Percentiles rank a stretch among this genome's conserved stretches.
These are phyloP conservation scores for Allantophomopsis cytisporea DNA, from an alignment of 2,329 filamentous ascomycete species.

Conservation along the genomic window DNA sequence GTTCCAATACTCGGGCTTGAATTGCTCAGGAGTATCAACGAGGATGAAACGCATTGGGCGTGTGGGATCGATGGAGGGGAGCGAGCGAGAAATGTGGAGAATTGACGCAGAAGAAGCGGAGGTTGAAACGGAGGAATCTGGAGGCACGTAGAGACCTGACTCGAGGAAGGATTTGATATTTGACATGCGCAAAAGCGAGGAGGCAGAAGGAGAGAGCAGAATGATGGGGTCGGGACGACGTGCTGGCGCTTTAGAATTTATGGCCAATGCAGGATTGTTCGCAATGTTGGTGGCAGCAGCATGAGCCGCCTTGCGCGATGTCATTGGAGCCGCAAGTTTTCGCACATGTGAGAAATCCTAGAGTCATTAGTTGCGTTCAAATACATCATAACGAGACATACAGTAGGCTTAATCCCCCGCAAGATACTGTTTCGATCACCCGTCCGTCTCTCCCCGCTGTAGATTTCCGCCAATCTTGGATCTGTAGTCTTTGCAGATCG, in stretches of 20 bases:
- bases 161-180: conserved; percentile 94
- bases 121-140: background rate
- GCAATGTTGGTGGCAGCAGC: conserved; percentile 19
- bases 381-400: conserved; percentile 28
- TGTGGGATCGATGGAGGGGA: background rate
- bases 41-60: conserved; percentile 74
- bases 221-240: conserved; percentile 74
- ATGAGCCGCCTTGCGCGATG: conserved; percentile 41
- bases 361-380: conserved; percentile 3
- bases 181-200: conserved; percentile 84
- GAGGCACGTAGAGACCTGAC: conserved; percentile 65
- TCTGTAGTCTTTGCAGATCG: conserved; percentile 58
- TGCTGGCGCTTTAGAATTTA: conserved; percentile 36
- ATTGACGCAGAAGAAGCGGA: background rate
- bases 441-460: conserved; percentile 81
- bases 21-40: conserved; percentile 83
- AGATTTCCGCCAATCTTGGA: conserved; percentile 74
- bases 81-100: background rate
- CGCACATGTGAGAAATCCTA: conserved; percentile 92
- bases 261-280: conserved; percentile 31
- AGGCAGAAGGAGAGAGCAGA: conserved; percentile 88
- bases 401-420: conserved; percentile 76
- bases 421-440: conserved; percentile 85
- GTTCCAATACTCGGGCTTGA: conserved; percentile 97
- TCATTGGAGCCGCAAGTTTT: conserved; percentile 69